These are phyloP conservation scores for Alisma plantagoaquatica DNA, from an alignment of 106 monocot genomes.

Conservation along the genomic window DNA sequence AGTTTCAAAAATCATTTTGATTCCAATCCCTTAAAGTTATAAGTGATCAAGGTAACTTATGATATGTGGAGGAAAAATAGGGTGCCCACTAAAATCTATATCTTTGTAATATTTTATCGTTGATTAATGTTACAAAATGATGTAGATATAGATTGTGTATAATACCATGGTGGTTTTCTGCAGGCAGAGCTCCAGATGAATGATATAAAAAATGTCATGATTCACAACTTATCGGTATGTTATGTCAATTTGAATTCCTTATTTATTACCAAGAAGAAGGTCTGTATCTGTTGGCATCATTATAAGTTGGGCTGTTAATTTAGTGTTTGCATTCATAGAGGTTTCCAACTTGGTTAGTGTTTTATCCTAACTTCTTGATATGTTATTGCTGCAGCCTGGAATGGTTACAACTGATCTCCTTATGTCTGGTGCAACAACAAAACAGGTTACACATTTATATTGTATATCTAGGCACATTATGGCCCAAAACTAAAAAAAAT, in stretches of 20 bases:
- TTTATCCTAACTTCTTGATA: constrained; percentile 1
- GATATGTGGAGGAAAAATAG: too few relatives aligned
- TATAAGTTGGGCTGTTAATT: too few relatives aligned
- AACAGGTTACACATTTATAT: constrained; percentile 44
- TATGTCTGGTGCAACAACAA: constrained; percentile 91
- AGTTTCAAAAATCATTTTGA: too few relatives aligned
- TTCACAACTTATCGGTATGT: constrained; percentile 85
- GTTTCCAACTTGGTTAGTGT: too few relatives aligned
- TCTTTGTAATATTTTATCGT: too few relatives aligned
- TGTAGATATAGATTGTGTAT: not conserved
- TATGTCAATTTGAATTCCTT: too few relatives aligned
- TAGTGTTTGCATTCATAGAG: too few relatives aligned
- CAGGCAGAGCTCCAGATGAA: constrained; percentile 95
- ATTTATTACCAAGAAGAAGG: too few relatives aligned
- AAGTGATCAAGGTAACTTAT: too few relatives aligned
- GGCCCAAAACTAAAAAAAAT: not conserved
- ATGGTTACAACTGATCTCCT: constrained; percentile 99
- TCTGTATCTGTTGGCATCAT: too few relatives aligned
- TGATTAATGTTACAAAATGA: not conserved
- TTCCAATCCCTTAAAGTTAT: too few relatives aligned
- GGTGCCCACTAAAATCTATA: too few relatives aligned
- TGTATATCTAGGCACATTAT: not conserved
- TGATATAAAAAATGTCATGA: constrained; percentile 90
- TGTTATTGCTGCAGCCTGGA: constrained; percentile 69
- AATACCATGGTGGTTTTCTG: not conserved